phyloP scores from a whole-genome alignment of 257 asterid genomes.

The Thymus quinquecostatus region DNA sequence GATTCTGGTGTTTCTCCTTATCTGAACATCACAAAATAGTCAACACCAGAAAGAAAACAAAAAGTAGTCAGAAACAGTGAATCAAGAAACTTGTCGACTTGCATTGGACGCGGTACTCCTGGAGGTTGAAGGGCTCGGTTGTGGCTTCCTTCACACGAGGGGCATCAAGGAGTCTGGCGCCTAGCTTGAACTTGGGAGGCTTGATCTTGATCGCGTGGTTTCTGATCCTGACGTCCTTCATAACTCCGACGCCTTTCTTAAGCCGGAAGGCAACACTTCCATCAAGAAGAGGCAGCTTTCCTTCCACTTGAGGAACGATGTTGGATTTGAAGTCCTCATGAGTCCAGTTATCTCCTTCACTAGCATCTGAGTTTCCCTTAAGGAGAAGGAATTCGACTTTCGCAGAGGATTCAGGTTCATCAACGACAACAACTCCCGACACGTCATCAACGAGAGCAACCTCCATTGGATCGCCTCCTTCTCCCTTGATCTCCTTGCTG shows the following conservation, averaged over 20 bases:
- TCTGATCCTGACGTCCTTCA: slow-evolving; percentile 39
- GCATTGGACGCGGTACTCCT: slow-evolving; percentile 47
- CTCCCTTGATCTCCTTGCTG: slow-evolving; percentile 48
- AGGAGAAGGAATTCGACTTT: slow-evolving; percentile 47
- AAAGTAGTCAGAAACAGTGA: background rate
- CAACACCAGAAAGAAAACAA: background rate
- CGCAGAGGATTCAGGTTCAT: slow-evolving; percentile 24
- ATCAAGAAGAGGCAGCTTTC: slow-evolving; percentile 44
- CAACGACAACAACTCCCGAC: background rate
- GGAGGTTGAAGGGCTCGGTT: slow-evolving; percentile 44
- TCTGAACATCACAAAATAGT: slow-evolving; percentile 40
- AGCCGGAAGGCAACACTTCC: slow-evolving; percentile 43
- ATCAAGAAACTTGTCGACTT: slow-evolving; percentile 17
- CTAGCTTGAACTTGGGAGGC: slow-evolving; percentile 40
- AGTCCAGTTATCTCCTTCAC: slow-evolving; percentile 26
- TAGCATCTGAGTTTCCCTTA: slow-evolving; percentile 31
- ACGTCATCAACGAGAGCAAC: slow-evolving; percentile 40
- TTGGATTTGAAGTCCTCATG: slow-evolving; percentile 35
- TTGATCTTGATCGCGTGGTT: slow-evolving; percentile 28
- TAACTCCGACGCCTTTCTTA: slow-evolving; percentile 39
- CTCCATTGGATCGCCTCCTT: slow-evolving; percentile 30
- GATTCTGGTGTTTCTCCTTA: slow-evolving; percentile 44
- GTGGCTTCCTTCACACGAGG: slow-evolving; percentile 43
- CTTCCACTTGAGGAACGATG: slow-evolving; percentile 35
- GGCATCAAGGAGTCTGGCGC: slow-evolving; percentile 40